Evolutionary conservation across 345 rosid genomes (phyloP).

Genomic region (Eucalyptus cloeziana): DNA sequence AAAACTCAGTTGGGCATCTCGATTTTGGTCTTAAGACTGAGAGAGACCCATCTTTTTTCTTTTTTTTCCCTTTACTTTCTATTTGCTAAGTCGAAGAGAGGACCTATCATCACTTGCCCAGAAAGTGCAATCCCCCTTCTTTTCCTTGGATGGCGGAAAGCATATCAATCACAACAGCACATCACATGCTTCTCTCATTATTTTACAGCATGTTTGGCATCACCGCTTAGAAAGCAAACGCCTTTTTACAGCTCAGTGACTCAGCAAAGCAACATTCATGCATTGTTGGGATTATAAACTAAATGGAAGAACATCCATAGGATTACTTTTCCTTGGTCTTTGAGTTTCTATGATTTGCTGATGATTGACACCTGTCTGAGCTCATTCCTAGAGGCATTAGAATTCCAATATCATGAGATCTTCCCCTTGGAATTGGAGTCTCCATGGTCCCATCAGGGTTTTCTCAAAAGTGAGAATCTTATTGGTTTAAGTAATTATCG

Average conservation of each 20-base stretch:
- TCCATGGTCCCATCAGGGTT: not conserved
- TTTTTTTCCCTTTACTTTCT: not conserved
- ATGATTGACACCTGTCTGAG: not conserved
- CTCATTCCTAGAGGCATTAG: not conserved
- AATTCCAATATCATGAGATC: not conserved
- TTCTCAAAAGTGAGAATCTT: not conserved
- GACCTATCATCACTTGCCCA: not conserved
- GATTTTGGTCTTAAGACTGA: not conserved
- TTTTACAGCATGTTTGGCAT: not conserved
- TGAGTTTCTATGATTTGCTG: not conserved
- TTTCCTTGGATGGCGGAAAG: not conserved
- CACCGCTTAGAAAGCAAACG: not conserved
- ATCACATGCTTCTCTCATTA: not conserved
- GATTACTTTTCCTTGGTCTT: not conserved
- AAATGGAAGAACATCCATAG: not conserved
- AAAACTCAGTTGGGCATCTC: not conserved
- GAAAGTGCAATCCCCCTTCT: not conserved
- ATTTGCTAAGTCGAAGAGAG: not conserved
- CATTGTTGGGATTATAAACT: not conserved
- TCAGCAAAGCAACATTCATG: not conserved
- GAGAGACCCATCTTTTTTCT: not conserved
- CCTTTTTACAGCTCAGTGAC: not conserved
- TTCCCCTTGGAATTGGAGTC: not conserved
- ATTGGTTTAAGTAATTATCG: not conserved
- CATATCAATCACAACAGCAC: not conserved